Percentiles rank a stretch among this genome's conserved stretches.
phyloP scores from a whole-genome alignment of 306 rosid species.

The Erythrophleum fordii region DNA sequence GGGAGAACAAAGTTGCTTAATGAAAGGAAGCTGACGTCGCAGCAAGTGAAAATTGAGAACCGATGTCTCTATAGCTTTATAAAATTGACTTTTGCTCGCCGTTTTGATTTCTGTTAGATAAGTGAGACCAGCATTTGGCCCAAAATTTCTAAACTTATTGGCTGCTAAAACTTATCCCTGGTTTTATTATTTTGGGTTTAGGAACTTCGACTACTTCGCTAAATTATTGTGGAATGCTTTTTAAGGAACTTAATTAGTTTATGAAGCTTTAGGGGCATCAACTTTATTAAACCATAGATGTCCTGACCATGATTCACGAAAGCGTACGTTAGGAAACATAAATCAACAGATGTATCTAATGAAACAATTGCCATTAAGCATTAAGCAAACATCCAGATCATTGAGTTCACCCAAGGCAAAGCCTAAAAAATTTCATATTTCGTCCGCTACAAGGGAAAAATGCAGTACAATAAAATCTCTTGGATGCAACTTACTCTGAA shows the following conservation, averaged over 20 bases:
- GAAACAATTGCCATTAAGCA: constrained; percentile 21
- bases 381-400: constrained; percentile 39
- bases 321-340: background rate
- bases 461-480: constrained; percentile 32
- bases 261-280: background rate
- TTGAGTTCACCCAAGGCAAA: constrained; percentile 24
- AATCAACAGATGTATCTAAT: background rate
- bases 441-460: constrained; percentile 38
- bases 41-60: background rate
- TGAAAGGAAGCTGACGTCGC: background rate
- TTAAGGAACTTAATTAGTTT: background rate
- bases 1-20: background rate
- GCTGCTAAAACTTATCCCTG: background rate
- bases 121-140: background rate
- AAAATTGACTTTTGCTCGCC: background rate
- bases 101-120: background rate
- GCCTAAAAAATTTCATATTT: constrained; percentile 54
- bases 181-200: background rate
- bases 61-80: background rate
- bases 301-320: background rate
- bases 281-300: background rate
- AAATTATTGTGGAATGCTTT: background rate
- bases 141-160: background rate
- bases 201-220: background rate
- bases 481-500: constrained; percentile 16